These are phyloP conservation scores for Mimosa bimucronata DNA, from an alignment of 306 rosid genomes.

Conservation along the genomic window DNA sequence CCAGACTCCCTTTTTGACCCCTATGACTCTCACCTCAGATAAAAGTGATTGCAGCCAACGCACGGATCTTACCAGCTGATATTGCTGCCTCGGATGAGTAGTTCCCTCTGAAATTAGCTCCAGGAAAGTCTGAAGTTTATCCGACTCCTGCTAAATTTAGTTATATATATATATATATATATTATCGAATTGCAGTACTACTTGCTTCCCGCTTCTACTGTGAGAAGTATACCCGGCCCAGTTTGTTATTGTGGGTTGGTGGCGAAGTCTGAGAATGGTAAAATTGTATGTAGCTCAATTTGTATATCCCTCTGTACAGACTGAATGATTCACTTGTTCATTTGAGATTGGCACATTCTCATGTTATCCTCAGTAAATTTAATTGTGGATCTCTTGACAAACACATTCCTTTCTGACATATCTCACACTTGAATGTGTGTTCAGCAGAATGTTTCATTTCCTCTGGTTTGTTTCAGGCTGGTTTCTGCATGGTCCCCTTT, in stretches of 20 bases:
- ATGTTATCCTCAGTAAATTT: constrained; percentile 11
- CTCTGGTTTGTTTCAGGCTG: background rate
- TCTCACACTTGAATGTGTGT: background rate
- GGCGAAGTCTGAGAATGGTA: constrained; percentile 64
- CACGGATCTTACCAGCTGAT: background rate
- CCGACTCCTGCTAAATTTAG: constrained; percentile 46
- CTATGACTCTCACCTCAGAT: constrained; percentile 83
- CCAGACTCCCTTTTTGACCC: constrained; percentile 81
- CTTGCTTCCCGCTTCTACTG: constrained; percentile 62
- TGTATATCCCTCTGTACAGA: constrained; percentile 89
- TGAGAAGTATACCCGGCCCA: constrained; percentile 53
- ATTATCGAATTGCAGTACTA: constrained; percentile 44
- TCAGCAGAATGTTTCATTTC: background rate
- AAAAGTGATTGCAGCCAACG: constrained; percentile 42
- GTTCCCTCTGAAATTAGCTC: constrained; percentile 37
- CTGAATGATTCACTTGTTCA: constrained; percentile 42
- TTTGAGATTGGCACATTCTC: constrained; percentile 43
- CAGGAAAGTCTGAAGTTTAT: constrained; percentile 43
- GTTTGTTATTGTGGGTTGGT: constrained; percentile 64
- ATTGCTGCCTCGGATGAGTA: constrained; percentile 29
- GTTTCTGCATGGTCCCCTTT: background rate
- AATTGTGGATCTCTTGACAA: constrained; percentile 26
- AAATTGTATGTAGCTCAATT: constrained; percentile 63
- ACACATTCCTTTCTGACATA: background rate
- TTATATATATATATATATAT: background rate